Percentiles rank a stretch among this genome's conserved stretches.
phyloP scores from a whole-genome alignment of 1,284 basidiomycete species.

The Microbotryum saponariae region DNA sequence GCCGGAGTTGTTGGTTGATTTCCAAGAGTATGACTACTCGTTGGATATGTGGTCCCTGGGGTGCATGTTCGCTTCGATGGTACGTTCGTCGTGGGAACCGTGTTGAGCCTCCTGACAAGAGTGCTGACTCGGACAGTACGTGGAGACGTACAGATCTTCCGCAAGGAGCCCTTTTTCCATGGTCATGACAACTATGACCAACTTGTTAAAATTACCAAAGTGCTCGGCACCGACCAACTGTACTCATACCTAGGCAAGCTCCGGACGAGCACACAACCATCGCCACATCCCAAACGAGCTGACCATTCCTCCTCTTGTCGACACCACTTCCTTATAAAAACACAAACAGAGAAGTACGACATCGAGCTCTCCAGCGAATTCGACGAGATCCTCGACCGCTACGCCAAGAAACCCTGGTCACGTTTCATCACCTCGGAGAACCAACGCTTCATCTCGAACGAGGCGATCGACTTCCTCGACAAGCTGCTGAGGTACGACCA shows the following conservation, averaged over 20 bases:
- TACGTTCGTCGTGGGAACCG: slow-evolving; percentile 42
- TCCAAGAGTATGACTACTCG: slow-evolving; percentile 52
- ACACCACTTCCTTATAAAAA: slow-evolving; percentile 37
- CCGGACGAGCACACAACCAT: too few relatives aligned
- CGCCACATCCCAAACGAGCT: too few relatives aligned
- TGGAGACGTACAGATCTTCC: slow-evolving; percentile 67
- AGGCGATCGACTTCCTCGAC: slow-evolving; percentile 84
- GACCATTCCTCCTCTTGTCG: not conserved
- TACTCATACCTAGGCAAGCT: slow-evolving; percentile 53
- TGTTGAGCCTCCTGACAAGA: not conserved
- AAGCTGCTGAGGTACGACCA: slow-evolving; percentile 94
- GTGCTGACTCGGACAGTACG: not conserved
- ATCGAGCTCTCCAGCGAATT: slow-evolving; percentile 78
- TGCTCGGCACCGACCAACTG: slow-evolving; percentile 91
- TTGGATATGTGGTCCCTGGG: slow-evolving; percentile 96
- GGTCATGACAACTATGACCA: slow-evolving; percentile 99
- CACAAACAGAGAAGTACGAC: slow-evolving; percentile 78
- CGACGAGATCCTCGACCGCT: slow-evolving; percentile 79
- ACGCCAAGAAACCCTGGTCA: slow-evolving; percentile 88
- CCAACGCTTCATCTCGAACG: slow-evolving; percentile 93
- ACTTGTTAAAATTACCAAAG: slow-evolving; percentile 95
- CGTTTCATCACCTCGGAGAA: slow-evolving; percentile 85
- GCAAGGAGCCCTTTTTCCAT: slow-evolving; percentile 99
- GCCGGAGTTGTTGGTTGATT: slow-evolving; percentile 93
- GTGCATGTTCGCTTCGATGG: slow-evolving; percentile 99